These are phyloP conservation scores for Eragrostis curvula DNA, from an alignment of 176 grass and related monocot genomes.

Conservation along the genomic window DNA sequence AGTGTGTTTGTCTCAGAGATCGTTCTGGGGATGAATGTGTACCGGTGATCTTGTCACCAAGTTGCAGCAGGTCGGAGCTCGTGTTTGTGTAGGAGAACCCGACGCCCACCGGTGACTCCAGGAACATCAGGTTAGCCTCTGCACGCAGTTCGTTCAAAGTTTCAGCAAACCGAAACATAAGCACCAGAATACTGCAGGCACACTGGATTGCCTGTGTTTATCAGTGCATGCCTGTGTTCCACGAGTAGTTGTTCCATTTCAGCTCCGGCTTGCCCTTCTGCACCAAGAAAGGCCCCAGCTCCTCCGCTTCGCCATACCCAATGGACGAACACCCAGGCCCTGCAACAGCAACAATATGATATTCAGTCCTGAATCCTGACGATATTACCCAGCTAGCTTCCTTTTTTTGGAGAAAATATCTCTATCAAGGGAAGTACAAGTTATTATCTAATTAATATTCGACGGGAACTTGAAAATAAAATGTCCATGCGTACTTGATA, in stretches of 20 bases:
- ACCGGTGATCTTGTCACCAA: constrained; percentile 96
- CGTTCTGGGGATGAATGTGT: neutral
- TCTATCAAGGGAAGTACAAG: neutral
- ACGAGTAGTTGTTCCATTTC: constrained; percentile 72
- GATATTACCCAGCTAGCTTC: neutral
- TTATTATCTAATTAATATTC: too few species aligned
- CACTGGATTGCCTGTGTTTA: too few species aligned
- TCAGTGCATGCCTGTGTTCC: constrained; percentile 79
- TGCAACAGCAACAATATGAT: constrained; percentile 55
- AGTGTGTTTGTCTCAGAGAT: neutral
- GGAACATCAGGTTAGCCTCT: constrained; percentile 97
- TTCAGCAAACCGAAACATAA: neutral
- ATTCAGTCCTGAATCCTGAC: neutral
- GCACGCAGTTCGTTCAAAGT: constrained; percentile 8
- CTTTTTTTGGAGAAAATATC: neutral
- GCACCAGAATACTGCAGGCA: neutral
- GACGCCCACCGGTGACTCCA: constrained; percentile 97
- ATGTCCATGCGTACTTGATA: neutral
- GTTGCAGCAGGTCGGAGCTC: constrained; percentile 70
- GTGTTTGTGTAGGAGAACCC: constrained; percentile 98
- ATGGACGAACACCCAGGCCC: constrained; percentile 96
- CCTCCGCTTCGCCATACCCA: constrained; percentile 83
- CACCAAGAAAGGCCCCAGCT: constrained; percentile 91
- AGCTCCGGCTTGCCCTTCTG: constrained; percentile 89
- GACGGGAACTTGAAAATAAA: neutral